Evolutionary conservation across 1,284 basidiomycete genomes (phyloP).

Genomic region (Ganoderma meredithae): DNA sequence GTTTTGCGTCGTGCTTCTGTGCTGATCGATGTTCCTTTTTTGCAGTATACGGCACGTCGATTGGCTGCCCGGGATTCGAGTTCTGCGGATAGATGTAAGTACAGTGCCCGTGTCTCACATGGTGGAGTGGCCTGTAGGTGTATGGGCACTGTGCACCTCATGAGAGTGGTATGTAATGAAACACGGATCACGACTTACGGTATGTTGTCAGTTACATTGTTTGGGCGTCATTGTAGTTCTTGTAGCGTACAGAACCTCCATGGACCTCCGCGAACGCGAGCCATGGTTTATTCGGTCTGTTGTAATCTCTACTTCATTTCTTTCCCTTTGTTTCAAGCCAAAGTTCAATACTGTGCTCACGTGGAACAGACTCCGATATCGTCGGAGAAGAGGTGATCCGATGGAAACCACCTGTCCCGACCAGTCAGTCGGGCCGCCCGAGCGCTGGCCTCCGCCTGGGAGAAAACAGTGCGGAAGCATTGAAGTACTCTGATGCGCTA

Average conservation of each 20-base stretch:
- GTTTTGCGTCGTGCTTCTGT: not conserved
- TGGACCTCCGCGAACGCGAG: not conserved
- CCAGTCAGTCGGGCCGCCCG: no score
- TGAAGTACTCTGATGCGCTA: no score
- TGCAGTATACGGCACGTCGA: conserved; percentile 53
- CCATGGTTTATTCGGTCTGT: conserved; percentile 4
- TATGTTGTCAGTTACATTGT: not conserved
- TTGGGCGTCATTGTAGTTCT: not conserved
- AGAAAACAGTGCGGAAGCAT: no score
- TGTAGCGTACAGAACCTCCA: conserved; percentile 3
- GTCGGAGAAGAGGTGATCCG: no score
- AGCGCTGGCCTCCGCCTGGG: no score
- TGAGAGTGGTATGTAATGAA: not conserved
- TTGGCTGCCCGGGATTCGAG: conserved; percentile 57
- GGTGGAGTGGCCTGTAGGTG: no score
- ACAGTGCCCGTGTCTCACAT: not conserved
- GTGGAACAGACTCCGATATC: not conserved
- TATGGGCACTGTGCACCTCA: no score
- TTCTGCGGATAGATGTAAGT: conserved; percentile 50
- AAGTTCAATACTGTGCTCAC: not conserved
- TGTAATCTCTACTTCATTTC: not conserved
- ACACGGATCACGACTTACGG: not conserved
- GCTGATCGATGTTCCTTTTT: conserved; percentile 8
- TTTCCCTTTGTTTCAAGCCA: not conserved
- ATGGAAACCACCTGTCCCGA: no score